Evolutionary conservation across 139 green algal species (phyloP), one percentile per base, ranked within the genome.

Genomic region (Tetratostichococcus sp.): DNA sequence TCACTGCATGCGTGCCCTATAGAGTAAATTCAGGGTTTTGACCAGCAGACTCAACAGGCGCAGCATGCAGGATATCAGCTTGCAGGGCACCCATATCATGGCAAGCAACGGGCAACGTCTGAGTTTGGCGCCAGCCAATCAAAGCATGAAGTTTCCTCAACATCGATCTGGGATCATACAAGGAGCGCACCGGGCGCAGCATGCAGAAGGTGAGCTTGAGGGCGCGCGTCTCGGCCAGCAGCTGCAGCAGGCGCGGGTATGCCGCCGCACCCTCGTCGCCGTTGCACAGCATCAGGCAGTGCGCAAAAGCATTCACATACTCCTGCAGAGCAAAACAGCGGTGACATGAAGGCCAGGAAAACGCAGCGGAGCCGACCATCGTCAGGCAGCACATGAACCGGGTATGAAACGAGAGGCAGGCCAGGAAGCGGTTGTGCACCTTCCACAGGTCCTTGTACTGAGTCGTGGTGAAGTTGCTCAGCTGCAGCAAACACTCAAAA

Each of bases 381-480:
- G n/a, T n/a, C n/a, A n/a, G n/a, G n/a, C n/a, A n/a, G n/a, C n/a
- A n/a, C n/a, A n/a, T n/a, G n/a, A n/a, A n/a, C n/a, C n/a, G n/a
- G n/a, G n/a, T n/a, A n/a, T n/a, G n/a, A n/a, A n/a, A n/a, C n/a
- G n/a, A n/a, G n/a, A n/a, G n/a, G n/a, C n/a, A n/a, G n/a, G n/a
- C n/a, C n/a, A n/a, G n/a, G n/a, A n/a, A n/a, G n/a, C 39, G 11
- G 39, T 50, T 6, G 6, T 11, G 39, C 50, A 62, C 50, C 50
- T 62, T 62, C 50, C 50, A 62, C 50, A 62, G 50, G 26, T 62
- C 50, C 50, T 62, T 62, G 50, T 62, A 62, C 50, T 62, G 50
- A 2, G 19, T 25, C 2, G 50, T 62, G 11, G 50, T 62, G 50
- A 62, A 62, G 11, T 62, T 17, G 50, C 50, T 62, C 50, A 62